Evolutionary conservation across 352 stramenopile genomes (phyloP).

Genomic region (Phytophthora agathidicida): DNA sequence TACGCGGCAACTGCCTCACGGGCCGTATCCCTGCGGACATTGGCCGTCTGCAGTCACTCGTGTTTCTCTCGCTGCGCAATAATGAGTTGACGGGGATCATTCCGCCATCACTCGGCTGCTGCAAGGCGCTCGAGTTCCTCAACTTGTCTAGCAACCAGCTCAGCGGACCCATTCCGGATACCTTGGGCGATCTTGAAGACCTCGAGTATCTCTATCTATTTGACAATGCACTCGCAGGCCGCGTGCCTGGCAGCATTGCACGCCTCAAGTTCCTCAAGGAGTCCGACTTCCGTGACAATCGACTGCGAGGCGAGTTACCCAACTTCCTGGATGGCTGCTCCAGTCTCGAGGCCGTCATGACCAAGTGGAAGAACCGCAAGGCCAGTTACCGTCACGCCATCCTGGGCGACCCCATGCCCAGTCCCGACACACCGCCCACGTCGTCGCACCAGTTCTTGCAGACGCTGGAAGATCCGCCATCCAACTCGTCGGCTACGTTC

Average conservation of each 20-base stretch:
- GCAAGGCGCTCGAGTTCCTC: conserved; percentile 84
- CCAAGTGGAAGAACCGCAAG: conserved; percentile 86
- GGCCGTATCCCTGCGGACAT: conserved; percentile 68
- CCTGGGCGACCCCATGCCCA: conserved; percentile 69
- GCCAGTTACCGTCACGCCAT: conserved; percentile 77
- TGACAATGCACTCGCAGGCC: conserved; percentile 79
- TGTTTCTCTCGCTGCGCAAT: conserved; percentile 87
- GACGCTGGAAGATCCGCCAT: conserved; percentile 51
- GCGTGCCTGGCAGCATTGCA: conserved; percentile 67
- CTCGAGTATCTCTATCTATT: conserved; percentile 89
- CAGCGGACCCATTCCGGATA: conserved; percentile 68
- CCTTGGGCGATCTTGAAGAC: conserved; percentile 72
- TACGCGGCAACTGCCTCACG: conserved; percentile 81
- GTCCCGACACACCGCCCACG: conserved; percentile 33
- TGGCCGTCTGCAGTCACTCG: conserved; percentile 66
- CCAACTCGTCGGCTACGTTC: conserved; percentile 65
- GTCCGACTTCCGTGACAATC: conserved; percentile 83
- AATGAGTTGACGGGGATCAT: conserved; percentile 79
- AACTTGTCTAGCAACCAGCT: conserved; percentile 88
- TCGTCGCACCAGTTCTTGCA: conserved; percentile 64
- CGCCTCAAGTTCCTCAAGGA: conserved; percentile 83
- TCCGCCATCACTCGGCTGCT: conserved; percentile 68
- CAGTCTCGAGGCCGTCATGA: conserved; percentile 79
- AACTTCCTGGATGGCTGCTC: conserved; percentile 85
- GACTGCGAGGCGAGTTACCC: conserved; percentile 70